Conservation (phyloP, 2,329 filamentous ascomycete species). For the Drechslerella coelobrocha region DNA sequence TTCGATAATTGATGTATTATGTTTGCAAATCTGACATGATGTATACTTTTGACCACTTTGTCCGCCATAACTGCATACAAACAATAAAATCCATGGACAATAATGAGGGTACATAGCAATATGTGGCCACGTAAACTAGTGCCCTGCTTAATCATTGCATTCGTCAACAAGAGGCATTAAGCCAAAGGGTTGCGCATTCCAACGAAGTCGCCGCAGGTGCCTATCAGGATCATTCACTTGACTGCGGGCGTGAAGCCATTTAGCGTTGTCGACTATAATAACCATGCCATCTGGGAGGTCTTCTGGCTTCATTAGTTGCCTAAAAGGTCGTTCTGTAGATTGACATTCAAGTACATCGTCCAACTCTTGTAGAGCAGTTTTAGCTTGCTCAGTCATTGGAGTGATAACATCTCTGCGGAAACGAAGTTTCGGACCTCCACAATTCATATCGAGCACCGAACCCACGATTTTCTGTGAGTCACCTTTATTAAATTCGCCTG, state of each 20-base stretch:
- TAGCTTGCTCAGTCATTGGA: slow-evolving; percentile 54
- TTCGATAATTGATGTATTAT: no score
- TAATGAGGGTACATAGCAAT: no score
- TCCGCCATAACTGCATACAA: no score
- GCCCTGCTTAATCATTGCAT: no score
- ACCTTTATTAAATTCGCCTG: slow-evolving; percentile 57
- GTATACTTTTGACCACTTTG: no score
- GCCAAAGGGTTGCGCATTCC: slow-evolving; percentile 56
- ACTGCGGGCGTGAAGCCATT: slow-evolving; percentile 58
- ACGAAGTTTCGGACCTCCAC: slow-evolving; percentile 52
- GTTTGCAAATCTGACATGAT: no score
- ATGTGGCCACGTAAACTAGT: no score
- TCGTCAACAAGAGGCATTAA: no score
- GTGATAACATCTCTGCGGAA: slow-evolving; percentile 56
- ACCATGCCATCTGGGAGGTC: slow-evolving; percentile 56
- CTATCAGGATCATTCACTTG: slow-evolving; percentile 57
- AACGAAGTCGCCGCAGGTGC: slow-evolving; percentile 58
- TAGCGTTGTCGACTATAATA: slow-evolving; percentile 57
- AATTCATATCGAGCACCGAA: slow-evolving; percentile 51
- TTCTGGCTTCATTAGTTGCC: slow-evolving; percentile 54
- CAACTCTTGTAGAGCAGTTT: slow-evolving; percentile 55
- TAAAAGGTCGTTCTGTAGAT: neutral
- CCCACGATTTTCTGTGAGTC: slow-evolving; percentile 52
- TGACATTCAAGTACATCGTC: slow-evolving; percentile 52
- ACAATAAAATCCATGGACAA: no score